Percentiles rank a stretch among this genome's conserved stretches.
These are phyloP conservation scores for Yarrowia sp. DNA, from an alignment of 805 yeast species.

Conservation along the genomic window DNA sequence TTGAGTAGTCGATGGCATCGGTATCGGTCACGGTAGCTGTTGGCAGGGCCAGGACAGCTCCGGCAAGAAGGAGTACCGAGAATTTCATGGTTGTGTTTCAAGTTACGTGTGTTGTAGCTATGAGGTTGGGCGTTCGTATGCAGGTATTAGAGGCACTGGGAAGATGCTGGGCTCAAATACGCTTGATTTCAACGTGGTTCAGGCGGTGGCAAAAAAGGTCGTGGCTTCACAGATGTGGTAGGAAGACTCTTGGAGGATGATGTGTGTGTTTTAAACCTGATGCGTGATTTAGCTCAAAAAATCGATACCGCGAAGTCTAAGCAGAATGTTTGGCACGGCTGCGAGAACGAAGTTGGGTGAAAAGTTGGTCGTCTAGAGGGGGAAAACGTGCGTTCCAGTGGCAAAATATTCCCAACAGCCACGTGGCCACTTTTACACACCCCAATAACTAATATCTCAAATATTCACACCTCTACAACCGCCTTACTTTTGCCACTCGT, in stretches of 20 bases:
- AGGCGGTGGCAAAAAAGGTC: background rate
- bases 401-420: background rate
- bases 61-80: constrained; percentile 8
- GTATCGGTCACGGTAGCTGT: constrained; percentile 4
- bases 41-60: background rate
- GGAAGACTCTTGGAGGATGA: background rate
- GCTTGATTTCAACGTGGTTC: background rate
- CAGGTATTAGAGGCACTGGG: background rate
- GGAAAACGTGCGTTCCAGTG: background rate
- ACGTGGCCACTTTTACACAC: background rate
- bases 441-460: background rate
- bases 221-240: background rate
- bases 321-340: constrained; percentile 15
- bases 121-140: background rate
- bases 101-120: background rate
- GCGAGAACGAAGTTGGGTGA: background rate
- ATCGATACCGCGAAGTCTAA: constrained; percentile 2
- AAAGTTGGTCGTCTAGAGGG: background rate
- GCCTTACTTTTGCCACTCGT: constrained; percentile 6
- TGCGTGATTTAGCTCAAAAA: constrained; percentile 23
- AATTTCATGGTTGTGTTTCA: background rate
- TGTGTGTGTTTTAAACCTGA: constrained; percentile 20
- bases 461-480: background rate
- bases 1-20: background rate
- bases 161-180: background rate